Evolutionary conservation across 164 flowering plant species (phyloP), one percentile per base, ranked within the genome.

Genomic region (Vitis riparia): DNA sequence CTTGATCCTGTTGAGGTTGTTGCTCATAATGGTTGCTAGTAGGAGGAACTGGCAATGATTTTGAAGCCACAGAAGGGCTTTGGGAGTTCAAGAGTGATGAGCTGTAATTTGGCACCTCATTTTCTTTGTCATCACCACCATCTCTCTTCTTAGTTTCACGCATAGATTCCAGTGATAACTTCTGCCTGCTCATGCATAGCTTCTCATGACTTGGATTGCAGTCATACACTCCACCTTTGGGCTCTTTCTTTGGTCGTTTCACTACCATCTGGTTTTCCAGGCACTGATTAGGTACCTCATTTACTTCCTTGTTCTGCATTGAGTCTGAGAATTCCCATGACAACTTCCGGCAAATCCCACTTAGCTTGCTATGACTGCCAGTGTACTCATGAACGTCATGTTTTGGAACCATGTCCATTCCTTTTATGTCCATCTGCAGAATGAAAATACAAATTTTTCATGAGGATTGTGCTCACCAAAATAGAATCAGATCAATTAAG

Each of bases 391-490:
- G 51, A 29, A 60, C 71, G 48, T 62, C 78, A 62, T 53, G n/a
- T 58, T 66, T 75, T 29, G 71, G 15, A 19, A 27, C 78, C 47
- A 30, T 30, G 3, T 69, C 73, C 44, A 59, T 56, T 65, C 60
- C 73, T 59, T 78, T 58, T 51, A 19, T 68, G 66, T 83, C 82
- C 62, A 73, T 57, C 92, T 86, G 75, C 64, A 72, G 49, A 14
- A 59, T 47, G 9, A 52, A 44, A 59, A 11, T 5, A 50, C 13
- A 75, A 32, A 29, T n/a, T 59, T 8, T 23, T 23, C 27, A 49
- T 30, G 55, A 51, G 27, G 23, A 48, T 49, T 19, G 8, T 19
- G 11, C 8, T 5, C 12, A 11, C 4, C 8, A 68, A 32, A 32
- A 27, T 71, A 4, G 13, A 64, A 44, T 50, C 61, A 58, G 11